These are phyloP conservation scores for Colletotrichum destructivum DNA, from an alignment of 2,329 filamentous ascomycete species.

Conservation along the genomic window DNA sequence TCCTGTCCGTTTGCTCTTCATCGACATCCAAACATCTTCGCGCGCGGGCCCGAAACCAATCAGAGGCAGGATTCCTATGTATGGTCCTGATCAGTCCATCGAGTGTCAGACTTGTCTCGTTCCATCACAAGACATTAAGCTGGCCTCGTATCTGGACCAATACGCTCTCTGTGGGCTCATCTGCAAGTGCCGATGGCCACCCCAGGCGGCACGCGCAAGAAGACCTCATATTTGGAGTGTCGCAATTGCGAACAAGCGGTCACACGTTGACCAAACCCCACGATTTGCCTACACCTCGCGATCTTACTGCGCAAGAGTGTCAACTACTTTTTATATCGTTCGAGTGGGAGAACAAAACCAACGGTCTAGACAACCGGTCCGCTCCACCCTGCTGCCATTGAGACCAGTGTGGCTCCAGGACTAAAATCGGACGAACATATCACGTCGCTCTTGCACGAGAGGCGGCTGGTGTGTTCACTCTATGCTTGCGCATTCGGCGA, in stretches of 20 bases:
- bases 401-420: slow-evolving; percentile 71
- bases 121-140: slow-evolving; percentile 27
- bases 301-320: slow-evolving; percentile 71
- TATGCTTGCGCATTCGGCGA: background rate
- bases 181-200: slow-evolving; percentile 9
- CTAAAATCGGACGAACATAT: slow-evolving; percentile 75
- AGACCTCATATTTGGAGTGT: background rate
- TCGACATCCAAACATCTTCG: slow-evolving; percentile 1
- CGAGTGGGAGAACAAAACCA: slow-evolving; percentile 75
- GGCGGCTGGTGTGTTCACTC: background rate
- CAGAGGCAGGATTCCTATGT: slow-evolving; percentile 6
- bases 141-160: background rate
- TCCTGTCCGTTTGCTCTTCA: background rate
- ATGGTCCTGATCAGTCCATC: slow-evolving; percentile 26
- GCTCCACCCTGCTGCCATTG: slow-evolving; percentile 76
- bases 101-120: slow-evolving; percentile 38
- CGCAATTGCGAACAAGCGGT: background rate
- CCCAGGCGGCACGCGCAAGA: background rate
- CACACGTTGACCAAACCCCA: slow-evolving; percentile 56
- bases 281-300: slow-evolving; percentile 75
- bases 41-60: background rate
- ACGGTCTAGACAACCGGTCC: slow-evolving; percentile 78
- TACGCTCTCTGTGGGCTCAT: background rate
- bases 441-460: slow-evolving; percentile 6
- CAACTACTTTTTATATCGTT: slow-evolving; percentile 68